Conservation (phyloP, 2,329 filamentous ascomycete genomes). For the Beauveria medogensis region DNA sequence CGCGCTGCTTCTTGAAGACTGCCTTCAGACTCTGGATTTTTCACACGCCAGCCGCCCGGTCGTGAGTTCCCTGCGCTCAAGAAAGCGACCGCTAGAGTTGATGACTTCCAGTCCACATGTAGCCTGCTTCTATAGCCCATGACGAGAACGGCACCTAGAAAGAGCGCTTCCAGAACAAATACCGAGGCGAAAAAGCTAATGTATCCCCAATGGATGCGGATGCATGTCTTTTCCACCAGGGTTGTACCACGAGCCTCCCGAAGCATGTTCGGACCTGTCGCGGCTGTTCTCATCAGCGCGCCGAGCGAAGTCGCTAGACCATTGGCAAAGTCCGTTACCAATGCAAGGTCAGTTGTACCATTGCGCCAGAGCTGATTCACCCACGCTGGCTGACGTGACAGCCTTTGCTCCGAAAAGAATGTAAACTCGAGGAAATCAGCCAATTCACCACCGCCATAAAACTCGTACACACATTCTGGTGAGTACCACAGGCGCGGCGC, state of each 20-base stretch:
- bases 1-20: background rate
- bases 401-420: background rate
- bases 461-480: conserved; percentile 2
- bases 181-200: background rate
- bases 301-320: background rate
- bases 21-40: background rate
- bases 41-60: background rate
- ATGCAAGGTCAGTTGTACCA: background rate
- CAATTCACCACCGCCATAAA: background rate
- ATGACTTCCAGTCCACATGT: conserved; percentile 5
- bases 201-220: conserved; percentile 1
- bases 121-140: background rate
- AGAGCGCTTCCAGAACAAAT: background rate
- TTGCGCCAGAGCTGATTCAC: background rate
- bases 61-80: background rate
- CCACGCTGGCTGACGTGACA: background rate
- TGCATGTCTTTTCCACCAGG: background rate
- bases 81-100: background rate
- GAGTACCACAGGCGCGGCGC: background rate
- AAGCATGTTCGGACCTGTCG: background rate
- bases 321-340: background rate
- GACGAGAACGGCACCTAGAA: background rate
- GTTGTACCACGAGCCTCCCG: background rate
- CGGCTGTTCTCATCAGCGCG: background rate
- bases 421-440: background rate